Conservation (phyloP, 2,329 filamentous ascomycete species). For the Parastagonospora nodorum region DNA sequence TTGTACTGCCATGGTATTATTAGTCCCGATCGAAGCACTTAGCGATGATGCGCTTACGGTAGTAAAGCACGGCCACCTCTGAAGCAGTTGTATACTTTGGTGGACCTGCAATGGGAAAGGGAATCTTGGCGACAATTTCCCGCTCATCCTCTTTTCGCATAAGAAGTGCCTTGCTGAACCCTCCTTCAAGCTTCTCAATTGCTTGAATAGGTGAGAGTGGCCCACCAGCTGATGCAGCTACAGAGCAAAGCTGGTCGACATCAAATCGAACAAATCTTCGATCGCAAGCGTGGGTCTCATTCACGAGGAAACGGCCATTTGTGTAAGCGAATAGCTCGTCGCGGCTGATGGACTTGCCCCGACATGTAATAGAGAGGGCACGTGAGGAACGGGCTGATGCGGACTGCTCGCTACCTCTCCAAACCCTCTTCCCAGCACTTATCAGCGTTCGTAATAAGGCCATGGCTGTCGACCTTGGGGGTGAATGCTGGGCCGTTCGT, state of each 20-base stretch:
- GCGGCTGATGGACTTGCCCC: constrained; percentile 14
- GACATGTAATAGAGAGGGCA: neutral
- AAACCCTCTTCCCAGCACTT: too few species aligned
- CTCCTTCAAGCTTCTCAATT: constrained; percentile 43
- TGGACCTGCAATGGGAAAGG: constrained; percentile 38
- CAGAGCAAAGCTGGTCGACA: constrained; percentile 32
- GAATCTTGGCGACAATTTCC: constrained; percentile 22
- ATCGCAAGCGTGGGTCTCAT: constrained; percentile 26
- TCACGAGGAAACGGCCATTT: constrained; percentile 35
- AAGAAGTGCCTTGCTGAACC: constrained; percentile 39
- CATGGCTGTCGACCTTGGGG: too few species aligned
- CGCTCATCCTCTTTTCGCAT: constrained; percentile 24
- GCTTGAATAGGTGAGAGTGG: constrained; percentile 24
- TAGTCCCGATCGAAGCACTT: constrained; percentile 2
- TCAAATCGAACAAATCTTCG: constrained; percentile 37
- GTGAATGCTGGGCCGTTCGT: too few species aligned
- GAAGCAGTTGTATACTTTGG: constrained; percentile 41
- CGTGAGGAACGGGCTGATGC: too few species aligned
- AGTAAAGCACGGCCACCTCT: constrained; percentile 43
- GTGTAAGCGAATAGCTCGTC: constrained; percentile 33
- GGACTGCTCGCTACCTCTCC: too few species aligned
- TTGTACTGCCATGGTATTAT: constrained; percentile 9
- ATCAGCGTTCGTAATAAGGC: too few species aligned
- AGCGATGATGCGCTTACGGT: constrained; percentile 20
- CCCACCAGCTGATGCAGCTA: constrained; percentile 23